Evolutionary conservation across 176 grass and related monocot species (phyloP).

Genomic region (Carex cristatella): DNA sequence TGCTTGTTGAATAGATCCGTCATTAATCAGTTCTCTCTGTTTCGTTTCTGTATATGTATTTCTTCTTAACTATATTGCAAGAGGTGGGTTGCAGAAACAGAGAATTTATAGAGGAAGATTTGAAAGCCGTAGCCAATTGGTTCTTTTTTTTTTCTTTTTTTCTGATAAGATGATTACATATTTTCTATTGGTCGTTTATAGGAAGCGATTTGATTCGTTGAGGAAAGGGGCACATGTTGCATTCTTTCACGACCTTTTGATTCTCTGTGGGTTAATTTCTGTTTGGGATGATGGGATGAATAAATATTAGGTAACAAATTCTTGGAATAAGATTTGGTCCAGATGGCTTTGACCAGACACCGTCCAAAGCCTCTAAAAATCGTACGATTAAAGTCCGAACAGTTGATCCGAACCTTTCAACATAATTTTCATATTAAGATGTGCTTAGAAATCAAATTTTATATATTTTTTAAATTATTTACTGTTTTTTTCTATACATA

Average conservation of each 20-base stretch:
- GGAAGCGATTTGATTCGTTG: not conserved
- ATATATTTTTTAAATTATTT: too few species aligned
- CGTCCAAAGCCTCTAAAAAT: too few species aligned
- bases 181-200: not conserved
- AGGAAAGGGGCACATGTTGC: not conserved
- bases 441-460: too few species aligned
- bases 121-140: not conserved
- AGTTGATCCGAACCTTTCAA: too few species aligned
- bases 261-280: not conserved
- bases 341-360: too few species aligned
- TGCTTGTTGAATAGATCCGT: constrained; percentile 84
- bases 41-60: not conserved
- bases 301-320: not conserved
- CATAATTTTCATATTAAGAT: too few species aligned
- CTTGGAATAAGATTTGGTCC: not conserved
- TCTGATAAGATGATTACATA: too few species aligned
- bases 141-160: too few species aligned
- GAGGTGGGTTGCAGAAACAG: not conserved
- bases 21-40: constrained; percentile 24
- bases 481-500: too few species aligned
- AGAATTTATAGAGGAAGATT: not conserved
- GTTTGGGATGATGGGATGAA: not conserved
- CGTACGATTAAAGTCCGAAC: too few species aligned
- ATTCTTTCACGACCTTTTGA: not conserved
- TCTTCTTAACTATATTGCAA: not conserved